Evolutionary conservation across 345 rosid genomes (phyloP), one percentile per base, ranked within the genome.

Genomic region (Citrus medica): DNA sequence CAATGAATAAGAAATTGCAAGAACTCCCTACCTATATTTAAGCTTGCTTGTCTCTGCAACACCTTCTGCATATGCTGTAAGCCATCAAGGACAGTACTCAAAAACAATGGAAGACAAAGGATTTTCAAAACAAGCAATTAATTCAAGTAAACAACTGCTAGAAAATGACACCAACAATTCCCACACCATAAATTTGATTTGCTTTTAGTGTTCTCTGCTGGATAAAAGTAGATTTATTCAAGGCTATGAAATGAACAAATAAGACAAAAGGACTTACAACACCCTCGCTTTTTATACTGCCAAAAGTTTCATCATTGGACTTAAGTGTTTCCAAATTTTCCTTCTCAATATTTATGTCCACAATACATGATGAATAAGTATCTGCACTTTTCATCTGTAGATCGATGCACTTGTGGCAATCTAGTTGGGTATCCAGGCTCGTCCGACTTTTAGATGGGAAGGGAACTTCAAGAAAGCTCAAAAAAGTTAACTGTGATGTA

Each of bases 21-120:
- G 56, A 79, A 73, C 40, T 60, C 79, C 79, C 81, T 81, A 82
- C 98, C 94, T 24, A 88, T 84, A 69, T 79, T 90, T 66, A 90
- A 80, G 90, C 98, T 95, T 64, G 88, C 89, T 83, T 93, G 99
- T 82, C 98, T 90, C 87, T 89, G 93, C 83, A 95, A 79, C 67
- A 89, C 84, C 83, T 89, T 93, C 77, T 90, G 94, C 89, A 84
- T 64, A 75, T 88, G 88, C 92, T 89, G 84, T 28, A 72, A 85
- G 67, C 56, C 71, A 75, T 68, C 42, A 76, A 73, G 67, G 33
- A n/a, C 24, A 22, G 69, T 35, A 73, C 76, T 69, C 46, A 64
- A 74, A 30, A 53, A 76, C 35, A 62, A 65, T 19, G 46, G 58
- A 60, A 82, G 48, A 71, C 9, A 30, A 30, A 42, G 64, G 25